Base-by-base conservation (phyloP, 75 land plant species). In the Picea sitchensis region DNA sequence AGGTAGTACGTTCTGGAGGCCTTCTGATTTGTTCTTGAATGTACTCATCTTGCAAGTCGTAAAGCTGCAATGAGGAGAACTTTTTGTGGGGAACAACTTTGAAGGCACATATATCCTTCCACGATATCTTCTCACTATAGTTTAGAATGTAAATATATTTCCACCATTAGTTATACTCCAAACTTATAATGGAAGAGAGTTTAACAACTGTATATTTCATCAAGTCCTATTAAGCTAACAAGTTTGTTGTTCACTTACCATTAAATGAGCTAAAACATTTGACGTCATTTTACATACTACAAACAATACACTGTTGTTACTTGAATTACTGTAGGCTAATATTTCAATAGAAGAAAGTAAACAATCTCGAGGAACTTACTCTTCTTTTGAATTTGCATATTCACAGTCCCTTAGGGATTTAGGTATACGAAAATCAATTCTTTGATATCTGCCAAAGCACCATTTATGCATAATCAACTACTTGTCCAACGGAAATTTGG, bases 391-490 rank as follows among this genome's bases (percentile, higher is more conserved):
- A 61, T 82, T 77, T 31, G 77, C 65, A 51, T 85, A 77, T 58
- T 61, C 78, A 85, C 73, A 75, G 32, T 84, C 85, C 79, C 88
- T 81, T 76, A 94, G 61, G 61, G 82, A 26, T 31, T 81, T 87
- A 41, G 94, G 97, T 73, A 94, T 79, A 47, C 99, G 90, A 77
- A 92, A 96, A 80, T 96, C 97, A 77, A 91, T 83, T 80, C 87
- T 94, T 76, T 96, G 99, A 71, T 88, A 94, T 83, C 96, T 96
- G 87, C 17, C 61, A 11, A 68, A 82, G 51, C 5, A 47, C 51
- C 30, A 80, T 65, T 59, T 20, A 41, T 41, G 44, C 18, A 44
- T 14, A 69, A 69, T 69, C 20, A 69, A 8, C 47, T 44, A 32
- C 41, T 8, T 38, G 41, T 31, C 73, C 15, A 69, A 11, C 73